Evolutionary conservation across 352 stramenopile genomes (phyloP).

Genomic region (Phytophthora tentaculata): DNA sequence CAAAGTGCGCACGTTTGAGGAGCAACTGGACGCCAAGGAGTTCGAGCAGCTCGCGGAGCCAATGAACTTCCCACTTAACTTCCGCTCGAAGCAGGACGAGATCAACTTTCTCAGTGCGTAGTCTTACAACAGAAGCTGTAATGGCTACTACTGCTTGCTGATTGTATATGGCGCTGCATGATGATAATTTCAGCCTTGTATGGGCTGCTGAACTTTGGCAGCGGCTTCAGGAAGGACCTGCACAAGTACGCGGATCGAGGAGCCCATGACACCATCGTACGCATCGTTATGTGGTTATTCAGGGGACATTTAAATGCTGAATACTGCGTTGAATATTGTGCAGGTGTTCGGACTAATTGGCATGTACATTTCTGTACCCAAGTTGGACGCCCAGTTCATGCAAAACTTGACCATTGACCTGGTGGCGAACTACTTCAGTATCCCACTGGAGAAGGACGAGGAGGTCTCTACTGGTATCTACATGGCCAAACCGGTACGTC

Average conservation of each 20-base stretch:
- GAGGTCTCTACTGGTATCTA: constrained; percentile 80
- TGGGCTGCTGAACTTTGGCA: constrained; percentile 81
- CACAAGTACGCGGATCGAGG: constrained; percentile 75
- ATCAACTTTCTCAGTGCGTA: constrained; percentile 79
- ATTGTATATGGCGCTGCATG: neutral
- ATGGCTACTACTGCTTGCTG: neutral
- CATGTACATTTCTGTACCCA: constrained; percentile 85
- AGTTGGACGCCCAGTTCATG: constrained; percentile 66
- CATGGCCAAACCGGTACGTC: constrained; percentile 74
- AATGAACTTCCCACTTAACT: constrained; percentile 79
- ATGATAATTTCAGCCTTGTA: constrained; percentile 53
- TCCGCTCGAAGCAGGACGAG: constrained; percentile 73
- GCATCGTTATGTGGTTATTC: constrained; percentile 5
- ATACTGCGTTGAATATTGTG: no score
- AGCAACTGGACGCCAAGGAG: constrained; percentile 57
- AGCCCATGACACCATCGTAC: constrained; percentile 79
- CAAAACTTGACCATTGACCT: constrained; percentile 65
- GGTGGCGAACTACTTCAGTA: constrained; percentile 74
- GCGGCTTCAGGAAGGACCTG: constrained; percentile 79
- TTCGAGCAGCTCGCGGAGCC: constrained; percentile 53
- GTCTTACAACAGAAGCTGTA: neutral
- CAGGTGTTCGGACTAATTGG: constrained; percentile 85
- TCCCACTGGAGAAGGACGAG: constrained; percentile 77
- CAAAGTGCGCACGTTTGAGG: constrained; percentile 55
- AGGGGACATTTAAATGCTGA: neutral